Conservation (phyloP, 257 asterid genomes). For the Solanum megistacrolobum region DNA sequence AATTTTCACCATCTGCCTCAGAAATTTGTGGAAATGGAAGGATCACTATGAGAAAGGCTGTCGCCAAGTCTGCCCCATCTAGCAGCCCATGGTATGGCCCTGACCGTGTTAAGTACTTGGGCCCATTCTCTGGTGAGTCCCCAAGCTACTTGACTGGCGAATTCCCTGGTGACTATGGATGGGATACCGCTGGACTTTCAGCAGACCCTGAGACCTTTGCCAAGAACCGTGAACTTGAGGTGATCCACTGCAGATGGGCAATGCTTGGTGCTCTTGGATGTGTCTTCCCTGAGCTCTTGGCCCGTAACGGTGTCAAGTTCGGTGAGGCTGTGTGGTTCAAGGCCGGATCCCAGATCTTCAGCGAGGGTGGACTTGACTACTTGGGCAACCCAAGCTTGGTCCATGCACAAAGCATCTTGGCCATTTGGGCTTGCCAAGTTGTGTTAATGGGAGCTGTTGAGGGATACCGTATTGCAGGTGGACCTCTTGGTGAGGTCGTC, state of each 20-base stretch:
- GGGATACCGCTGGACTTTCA: slow-evolving; percentile 68
- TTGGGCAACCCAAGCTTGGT: no score
- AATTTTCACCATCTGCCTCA: neutral
- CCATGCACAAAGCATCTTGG: no score
- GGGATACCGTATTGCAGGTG: neutral
- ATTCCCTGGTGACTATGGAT: slow-evolving; percentile 64
- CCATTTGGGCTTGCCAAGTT: neutral
- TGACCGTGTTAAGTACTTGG: slow-evolving; percentile 59
- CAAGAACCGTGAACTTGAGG: neutral
- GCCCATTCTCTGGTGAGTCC: slow-evolving; percentile 65
- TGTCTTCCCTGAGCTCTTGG: slow-evolving; percentile 1
- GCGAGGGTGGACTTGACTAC: neutral
- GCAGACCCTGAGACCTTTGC: slow-evolving; percentile 36
- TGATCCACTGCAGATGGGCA: neutral
- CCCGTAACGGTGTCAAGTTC: neutral
- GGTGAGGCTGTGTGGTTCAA: neutral
- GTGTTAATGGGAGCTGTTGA: neutral
- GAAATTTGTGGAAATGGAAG: neutral
- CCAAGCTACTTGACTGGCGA: slow-evolving; percentile 68
- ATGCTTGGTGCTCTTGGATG: neutral
- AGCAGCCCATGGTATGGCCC: slow-evolving; percentile 70
- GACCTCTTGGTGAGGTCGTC: neutral
- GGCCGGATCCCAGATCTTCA: neutral
- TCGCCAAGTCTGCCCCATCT: slow-evolving; percentile 15
- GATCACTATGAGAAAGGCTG: slow-evolving; percentile 5